Conservation (phyloP, 2,329 filamentous ascomycete species). For the Xylaria sp. region DNA sequence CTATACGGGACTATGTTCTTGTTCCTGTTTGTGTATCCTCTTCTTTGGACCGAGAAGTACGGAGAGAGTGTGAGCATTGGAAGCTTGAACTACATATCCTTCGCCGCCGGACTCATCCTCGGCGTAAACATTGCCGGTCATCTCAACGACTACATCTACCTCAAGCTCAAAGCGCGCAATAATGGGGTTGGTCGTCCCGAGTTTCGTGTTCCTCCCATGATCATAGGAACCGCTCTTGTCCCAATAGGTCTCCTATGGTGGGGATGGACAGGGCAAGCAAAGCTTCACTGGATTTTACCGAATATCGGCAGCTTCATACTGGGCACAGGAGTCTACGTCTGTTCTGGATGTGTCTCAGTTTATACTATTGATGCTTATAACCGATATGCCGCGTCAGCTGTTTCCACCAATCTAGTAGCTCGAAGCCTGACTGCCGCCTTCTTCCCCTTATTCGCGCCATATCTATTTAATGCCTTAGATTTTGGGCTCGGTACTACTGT, state of each 20-base stretch:
- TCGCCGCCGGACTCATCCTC: conserved; percentile 55
- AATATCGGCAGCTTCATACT: conserved; percentile 65
- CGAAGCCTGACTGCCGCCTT: conserved; percentile 60
- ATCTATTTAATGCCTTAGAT: conserved; percentile 53
- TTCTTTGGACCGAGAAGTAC: conserved; percentile 49
- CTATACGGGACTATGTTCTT: conserved; percentile 60
- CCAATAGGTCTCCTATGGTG: conserved; percentile 55
- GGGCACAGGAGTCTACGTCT: conserved; percentile 60
- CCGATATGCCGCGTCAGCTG: conserved; percentile 48
- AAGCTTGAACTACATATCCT: conserved; percentile 58
- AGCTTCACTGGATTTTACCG: conserved; percentile 49
- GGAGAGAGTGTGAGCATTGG: conserved; percentile 54
- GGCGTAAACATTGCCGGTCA: conserved; percentile 46
- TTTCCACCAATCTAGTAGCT: conserved; percentile 54
- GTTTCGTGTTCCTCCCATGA: conserved; percentile 62
- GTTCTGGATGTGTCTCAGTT: conserved; percentile 63
- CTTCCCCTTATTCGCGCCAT: conserved; percentile 67
- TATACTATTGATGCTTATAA: conserved; percentile 63
- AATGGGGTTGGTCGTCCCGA: conserved; percentile 30
- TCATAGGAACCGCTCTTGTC: conserved; percentile 62
- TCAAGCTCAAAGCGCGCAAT: conserved; percentile 43
- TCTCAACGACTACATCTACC: conserved; percentile 50
- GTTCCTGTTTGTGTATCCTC: conserved; percentile 56
- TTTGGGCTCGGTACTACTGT: conserved; percentile 59
- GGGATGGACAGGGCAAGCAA: conserved; percentile 44